Conservation (phyloP, 2,329 filamentous ascomycete species). For the Curvularia sp. region DNA sequence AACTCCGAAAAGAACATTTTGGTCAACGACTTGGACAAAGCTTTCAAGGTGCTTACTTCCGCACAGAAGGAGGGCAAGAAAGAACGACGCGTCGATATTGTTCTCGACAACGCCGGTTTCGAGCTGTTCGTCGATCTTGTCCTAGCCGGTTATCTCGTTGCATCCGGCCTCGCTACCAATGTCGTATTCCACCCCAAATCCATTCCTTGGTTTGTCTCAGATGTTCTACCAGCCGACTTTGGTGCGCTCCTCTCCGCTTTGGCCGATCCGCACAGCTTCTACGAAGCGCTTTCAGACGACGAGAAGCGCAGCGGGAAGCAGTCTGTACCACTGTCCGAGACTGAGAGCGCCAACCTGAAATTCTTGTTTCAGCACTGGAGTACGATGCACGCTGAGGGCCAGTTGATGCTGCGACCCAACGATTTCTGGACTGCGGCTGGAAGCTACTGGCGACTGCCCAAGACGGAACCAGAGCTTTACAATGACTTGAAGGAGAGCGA, state of each 20-base stretch:
- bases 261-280: slow-evolving; percentile 79
- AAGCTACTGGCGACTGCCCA: slow-evolving; percentile 86
- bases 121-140: slow-evolving; percentile 96
- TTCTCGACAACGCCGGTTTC: slow-evolving; percentile 96
- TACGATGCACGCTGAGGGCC: slow-evolving; percentile 78
- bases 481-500: slow-evolving; percentile 83
- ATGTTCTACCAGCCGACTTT: slow-evolving; percentile 89
- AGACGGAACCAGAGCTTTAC: slow-evolving; percentile 69
- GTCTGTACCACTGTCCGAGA: slow-evolving; percentile 68
- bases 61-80: slow-evolving; percentile 67
- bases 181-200: slow-evolving; percentile 92
- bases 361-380: slow-evolving; percentile 88
- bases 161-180: slow-evolving; percentile 81
- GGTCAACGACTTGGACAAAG: slow-evolving; percentile 78
- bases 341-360: slow-evolving; percentile 70
- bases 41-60: slow-evolving; percentile 72
- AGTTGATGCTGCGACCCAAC: slow-evolving; percentile 83
- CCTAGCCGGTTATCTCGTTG: slow-evolving; percentile 86
- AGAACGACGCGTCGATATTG: slow-evolving; percentile 85
- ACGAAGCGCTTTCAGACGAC: slow-evolving; percentile 75
- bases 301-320: slow-evolving; percentile 61
- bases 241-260: slow-evolving; percentile 79
- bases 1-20: slow-evolving; percentile 90
- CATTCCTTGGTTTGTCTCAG: slow-evolving; percentile 98
- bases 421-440: slow-evolving; percentile 89